phyloP scores from a whole-genome alignment of 2,329 filamentous ascomycete species.

The Hypocreales sp. region DNA sequence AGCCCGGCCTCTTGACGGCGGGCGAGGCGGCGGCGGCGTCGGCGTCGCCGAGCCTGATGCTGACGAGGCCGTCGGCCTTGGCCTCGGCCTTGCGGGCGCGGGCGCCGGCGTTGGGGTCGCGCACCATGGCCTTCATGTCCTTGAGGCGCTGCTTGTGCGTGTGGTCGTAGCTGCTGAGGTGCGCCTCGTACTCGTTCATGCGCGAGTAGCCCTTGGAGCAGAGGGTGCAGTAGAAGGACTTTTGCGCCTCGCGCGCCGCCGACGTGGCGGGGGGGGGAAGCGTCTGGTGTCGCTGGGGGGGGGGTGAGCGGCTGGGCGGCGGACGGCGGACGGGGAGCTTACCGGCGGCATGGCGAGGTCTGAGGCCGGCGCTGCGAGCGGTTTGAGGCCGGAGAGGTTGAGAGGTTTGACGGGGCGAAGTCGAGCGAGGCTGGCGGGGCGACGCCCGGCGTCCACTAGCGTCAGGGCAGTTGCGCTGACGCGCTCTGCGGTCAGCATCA shows the following conservation, averaged over 20 bases:
- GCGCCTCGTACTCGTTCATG: constrained; percentile 91
- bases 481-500: neutral
- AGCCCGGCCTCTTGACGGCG: constrained; percentile 48
- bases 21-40: constrained; percentile 3
- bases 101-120: constrained; percentile 49
- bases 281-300: constrained; percentile 36
- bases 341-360: constrained; percentile 36
- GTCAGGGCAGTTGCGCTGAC: neutral
- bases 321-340: constrained; percentile 23
- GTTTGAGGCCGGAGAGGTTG: neutral
- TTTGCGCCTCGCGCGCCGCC: constrained; percentile 59
- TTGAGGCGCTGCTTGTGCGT: constrained; percentile 82
- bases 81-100: constrained; percentile 56
- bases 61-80: constrained; percentile 53
- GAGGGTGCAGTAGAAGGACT: constrained; percentile 70
- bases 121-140: constrained; percentile 74
- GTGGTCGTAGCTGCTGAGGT: constrained; percentile 90
- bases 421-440: neutral
- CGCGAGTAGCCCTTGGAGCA: constrained; percentile 91
- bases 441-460: neutral
- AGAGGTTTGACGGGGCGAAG: no score
- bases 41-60: constrained; percentile 40
- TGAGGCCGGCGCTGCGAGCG: neutral
- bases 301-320: constrained; percentile 27
- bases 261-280: constrained; percentile 42